Percentiles rank a stretch among this genome's conserved stretches.
These are phyloP conservation scores for Kluyveromyces dobzhanskii DNA, from an alignment of 805 yeast genomes.

Conservation along the genomic window DNA sequence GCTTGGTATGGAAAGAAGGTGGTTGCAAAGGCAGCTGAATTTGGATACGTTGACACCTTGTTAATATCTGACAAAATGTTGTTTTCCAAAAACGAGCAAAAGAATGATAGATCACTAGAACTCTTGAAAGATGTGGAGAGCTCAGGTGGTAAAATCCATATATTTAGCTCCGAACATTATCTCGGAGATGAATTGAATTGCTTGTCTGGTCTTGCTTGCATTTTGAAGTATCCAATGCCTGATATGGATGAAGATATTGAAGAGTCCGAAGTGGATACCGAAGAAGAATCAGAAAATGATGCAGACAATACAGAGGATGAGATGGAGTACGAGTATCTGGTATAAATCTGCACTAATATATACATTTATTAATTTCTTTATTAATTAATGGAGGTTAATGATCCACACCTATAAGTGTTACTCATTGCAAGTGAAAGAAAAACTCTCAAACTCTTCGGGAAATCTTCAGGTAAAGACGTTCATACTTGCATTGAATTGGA, in stretches of 20 bases:
- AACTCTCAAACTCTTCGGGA: too few species aligned
- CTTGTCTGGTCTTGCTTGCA: conserved; percentile 85
- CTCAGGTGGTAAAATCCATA: conserved; percentile 67
- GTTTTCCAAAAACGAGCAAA: conserved; percentile 61
- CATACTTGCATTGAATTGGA: too few species aligned
- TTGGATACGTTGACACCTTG: conserved; percentile 70
- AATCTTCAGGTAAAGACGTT: too few species aligned
- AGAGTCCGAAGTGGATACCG: conserved; percentile 22
- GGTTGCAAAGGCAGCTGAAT: conserved; percentile 59
- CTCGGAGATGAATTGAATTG: conserved; percentile 85
- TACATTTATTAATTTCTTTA: too few species aligned
- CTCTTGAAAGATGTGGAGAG: conserved; percentile 60
- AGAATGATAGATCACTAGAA: conserved; percentile 59
- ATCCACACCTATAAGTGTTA: too few species aligned
- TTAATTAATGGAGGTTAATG: too few species aligned
- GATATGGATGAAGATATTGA: conserved; percentile 60
- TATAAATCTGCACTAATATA: too few species aligned
- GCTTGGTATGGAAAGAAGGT: conserved; percentile 93
- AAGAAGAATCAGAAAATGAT: too few species aligned
- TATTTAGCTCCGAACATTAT: conserved; percentile 80
- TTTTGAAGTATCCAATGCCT: conserved; percentile 73
- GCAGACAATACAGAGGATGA: too few species aligned
- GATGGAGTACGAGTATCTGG: too few species aligned
- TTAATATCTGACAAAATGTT: conserved; percentile 75
- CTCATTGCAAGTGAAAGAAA: too few species aligned